Conservation (phyloP, 495 filamentous ascomycete genomes). For the Aspergillus taichungensis region DNA sequence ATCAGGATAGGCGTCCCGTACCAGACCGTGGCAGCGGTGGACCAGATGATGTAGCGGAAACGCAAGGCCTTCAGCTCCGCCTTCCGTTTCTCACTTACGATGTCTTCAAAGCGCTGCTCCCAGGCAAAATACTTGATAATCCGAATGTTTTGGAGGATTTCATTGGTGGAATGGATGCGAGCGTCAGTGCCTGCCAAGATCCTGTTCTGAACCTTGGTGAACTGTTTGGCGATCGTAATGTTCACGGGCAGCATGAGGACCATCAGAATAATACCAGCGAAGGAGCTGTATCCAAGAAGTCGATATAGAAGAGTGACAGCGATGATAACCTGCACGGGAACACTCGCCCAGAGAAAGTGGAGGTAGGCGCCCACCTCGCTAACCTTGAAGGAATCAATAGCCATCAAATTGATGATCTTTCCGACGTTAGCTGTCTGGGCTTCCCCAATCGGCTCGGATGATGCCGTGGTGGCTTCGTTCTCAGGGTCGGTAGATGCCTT, state of each 20-base stretch:
- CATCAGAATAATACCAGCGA: constrained; percentile 94
- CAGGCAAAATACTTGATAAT: constrained; percentile 99
- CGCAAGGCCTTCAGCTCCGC: constrained; percentile 72
- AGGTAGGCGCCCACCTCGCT: constrained; percentile 87
- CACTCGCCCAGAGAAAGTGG: constrained; percentile 80
- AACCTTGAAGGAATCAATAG: constrained; percentile 98
- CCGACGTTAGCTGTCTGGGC: constrained; percentile 81
- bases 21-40: constrained; percentile 86
- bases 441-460: constrained; percentile 29
- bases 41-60: constrained; percentile 82
- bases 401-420: constrained; percentile 98
- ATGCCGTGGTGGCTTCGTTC: constrained; percentile 25
- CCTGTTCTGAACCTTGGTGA: constrained; percentile 73
- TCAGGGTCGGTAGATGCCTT: constrained; percentile 30
- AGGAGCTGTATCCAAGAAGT: constrained; percentile 85
- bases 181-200: constrained; percentile 95
- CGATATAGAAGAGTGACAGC: constrained; percentile 70
- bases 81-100: constrained; percentile 79
- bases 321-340: constrained; percentile 74
- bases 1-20: constrained; percentile 93
- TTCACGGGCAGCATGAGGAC: constrained; percentile 80
- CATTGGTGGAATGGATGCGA: constrained; percentile 92
- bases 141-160: constrained; percentile 93
- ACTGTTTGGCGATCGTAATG: constrained; percentile 72
- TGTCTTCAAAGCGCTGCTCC: constrained; percentile 83